A percentile compares a stretch with the other conserved stretches of the same genome.
Evolutionary conservation across 768 basidiomycete genomes (phyloP).

Genomic region (Calocybe indica): DNA sequence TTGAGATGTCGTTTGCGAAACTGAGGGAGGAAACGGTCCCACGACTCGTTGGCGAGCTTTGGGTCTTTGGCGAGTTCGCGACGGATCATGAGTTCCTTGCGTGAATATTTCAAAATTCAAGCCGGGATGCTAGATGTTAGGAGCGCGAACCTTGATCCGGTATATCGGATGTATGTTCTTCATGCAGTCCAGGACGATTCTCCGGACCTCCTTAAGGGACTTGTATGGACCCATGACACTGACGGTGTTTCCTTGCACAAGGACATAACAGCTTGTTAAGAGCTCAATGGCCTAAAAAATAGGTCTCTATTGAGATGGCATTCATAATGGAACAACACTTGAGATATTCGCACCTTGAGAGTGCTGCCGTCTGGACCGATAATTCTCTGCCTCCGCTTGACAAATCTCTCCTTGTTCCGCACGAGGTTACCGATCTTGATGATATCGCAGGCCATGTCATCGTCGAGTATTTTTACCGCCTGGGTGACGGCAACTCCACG

Average conservation of each 20-base stretch:
- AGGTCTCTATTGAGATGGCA: neutral
- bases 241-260: conserved; percentile 97
- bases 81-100: conserved; percentile 94
- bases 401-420: conserved; percentile 93
- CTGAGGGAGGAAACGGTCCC: conserved; percentile 96
- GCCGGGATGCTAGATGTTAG: neutral
- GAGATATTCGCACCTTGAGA: conserved; percentile 63
- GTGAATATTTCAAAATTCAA: neutral
- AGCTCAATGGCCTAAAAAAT: conserved; percentile 84
- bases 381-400: conserved; percentile 92
- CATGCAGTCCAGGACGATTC: conserved; percentile 99
- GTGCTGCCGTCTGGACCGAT: conserved; percentile 98
- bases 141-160: conserved; percentile 75
- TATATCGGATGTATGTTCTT: conserved; percentile 99
- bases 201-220: conserved; percentile 89
- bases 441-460: conserved; percentile 89
- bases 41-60: conserved; percentile 86
- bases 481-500: conserved; percentile 83
- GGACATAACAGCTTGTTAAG: conserved; percentile 91
- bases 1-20: conserved; percentile 92
- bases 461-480: conserved; percentile 87
- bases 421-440: conserved; percentile 96
- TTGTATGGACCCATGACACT: conserved; percentile 98
- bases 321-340: neutral
- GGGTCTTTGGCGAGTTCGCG: conserved; percentile 98